phyloP scores from a whole-genome alignment of 257 asterid species.

The Solanum sparsipilum region DNA sequence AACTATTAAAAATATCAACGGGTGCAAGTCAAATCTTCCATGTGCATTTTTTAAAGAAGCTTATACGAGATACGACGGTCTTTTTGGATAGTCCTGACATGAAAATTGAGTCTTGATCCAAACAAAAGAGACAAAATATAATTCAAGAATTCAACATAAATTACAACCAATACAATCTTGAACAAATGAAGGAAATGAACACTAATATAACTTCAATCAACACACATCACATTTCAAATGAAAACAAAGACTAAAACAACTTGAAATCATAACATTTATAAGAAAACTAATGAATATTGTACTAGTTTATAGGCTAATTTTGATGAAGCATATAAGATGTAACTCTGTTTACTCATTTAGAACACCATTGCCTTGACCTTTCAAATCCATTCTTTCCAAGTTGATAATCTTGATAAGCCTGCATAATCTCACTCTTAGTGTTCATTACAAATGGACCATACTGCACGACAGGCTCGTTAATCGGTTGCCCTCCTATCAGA shows the following conservation, averaged over 20 bases:
- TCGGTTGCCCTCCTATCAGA: constrained; percentile 66
- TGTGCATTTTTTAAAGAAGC: neutral
- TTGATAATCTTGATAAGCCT: constrained; percentile 69
- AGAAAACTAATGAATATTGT: neutral
- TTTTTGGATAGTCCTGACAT: neutral
- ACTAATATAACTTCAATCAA: neutral
- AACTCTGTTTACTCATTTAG: constrained; percentile 6
- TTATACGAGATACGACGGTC: accelerated
- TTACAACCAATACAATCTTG: neutral
- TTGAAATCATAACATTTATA: neutral
- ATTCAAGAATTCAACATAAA: neutral
- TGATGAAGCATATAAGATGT: neutral
- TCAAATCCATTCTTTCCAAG: constrained; percentile 76
- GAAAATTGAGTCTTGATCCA: neutral
- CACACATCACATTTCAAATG: neutral
- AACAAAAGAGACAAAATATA: neutral
- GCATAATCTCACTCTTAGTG: constrained; percentile 67
- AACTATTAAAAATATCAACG: neutral
- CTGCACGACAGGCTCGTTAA: constrained; percentile 72
- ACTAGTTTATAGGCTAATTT: neutral
- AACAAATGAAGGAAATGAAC: neutral
- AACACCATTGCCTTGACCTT: constrained; percentile 62
- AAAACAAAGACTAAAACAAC: neutral
- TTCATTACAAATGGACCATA: constrained; percentile 98
- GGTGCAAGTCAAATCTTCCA: accelerated